Conservation (phyloP, 1,284 basidiomycete genomes). For the Heterobasidion irregulare region DNA sequence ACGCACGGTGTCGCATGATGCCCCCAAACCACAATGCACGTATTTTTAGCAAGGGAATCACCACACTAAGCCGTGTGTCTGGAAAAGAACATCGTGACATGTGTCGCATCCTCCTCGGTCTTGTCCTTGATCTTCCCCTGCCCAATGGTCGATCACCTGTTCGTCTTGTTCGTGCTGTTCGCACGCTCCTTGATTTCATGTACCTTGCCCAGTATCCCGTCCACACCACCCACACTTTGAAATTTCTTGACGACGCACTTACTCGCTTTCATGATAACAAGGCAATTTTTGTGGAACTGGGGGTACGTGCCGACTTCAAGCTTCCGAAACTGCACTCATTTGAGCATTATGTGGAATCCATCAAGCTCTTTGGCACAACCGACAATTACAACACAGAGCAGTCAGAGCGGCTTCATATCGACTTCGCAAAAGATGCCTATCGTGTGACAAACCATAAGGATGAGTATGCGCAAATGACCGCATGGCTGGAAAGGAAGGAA, state of each 20-base stretch:
- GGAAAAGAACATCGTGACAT: constrained; percentile 26
- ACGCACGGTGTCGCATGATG: constrained; percentile 11
- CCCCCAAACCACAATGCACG: constrained; percentile 26
- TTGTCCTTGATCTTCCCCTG: constrained; percentile 14
- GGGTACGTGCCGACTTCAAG: constrained; percentile 11
- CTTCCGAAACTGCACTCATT: constrained; percentile 12
- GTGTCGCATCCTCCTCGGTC: constrained; percentile 20
- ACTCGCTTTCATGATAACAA: constrained; percentile 13
- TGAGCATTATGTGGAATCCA: not conserved
- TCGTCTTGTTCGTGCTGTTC: constrained; percentile 8
- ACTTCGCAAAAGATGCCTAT: constrained; percentile 14
- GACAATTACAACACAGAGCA: constrained; percentile 13
- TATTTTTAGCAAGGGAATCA: constrained; percentile 31
- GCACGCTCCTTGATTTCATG: constrained; percentile 26
- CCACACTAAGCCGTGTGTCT: constrained; percentile 19
- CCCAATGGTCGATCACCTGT: constrained; percentile 4
- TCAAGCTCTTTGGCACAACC: constrained; percentile 1
- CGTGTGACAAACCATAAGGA: constrained; percentile 16
- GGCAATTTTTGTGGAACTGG: constrained; percentile 10
- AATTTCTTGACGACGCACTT: constrained; percentile 4
- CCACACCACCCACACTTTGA: constrained; percentile 14
- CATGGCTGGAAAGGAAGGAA: constrained; percentile 10
- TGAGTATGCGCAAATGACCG: constrained; percentile 19
- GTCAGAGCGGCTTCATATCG: constrained; percentile 8
- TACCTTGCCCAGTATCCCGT: constrained; percentile 23